A percentile compares a stretch with the other conserved stretches of the same genome.
Evolutionary conservation across 2,329 filamentous ascomycete species (phyloP).

Genomic region (Penicillium corylophilum): DNA sequence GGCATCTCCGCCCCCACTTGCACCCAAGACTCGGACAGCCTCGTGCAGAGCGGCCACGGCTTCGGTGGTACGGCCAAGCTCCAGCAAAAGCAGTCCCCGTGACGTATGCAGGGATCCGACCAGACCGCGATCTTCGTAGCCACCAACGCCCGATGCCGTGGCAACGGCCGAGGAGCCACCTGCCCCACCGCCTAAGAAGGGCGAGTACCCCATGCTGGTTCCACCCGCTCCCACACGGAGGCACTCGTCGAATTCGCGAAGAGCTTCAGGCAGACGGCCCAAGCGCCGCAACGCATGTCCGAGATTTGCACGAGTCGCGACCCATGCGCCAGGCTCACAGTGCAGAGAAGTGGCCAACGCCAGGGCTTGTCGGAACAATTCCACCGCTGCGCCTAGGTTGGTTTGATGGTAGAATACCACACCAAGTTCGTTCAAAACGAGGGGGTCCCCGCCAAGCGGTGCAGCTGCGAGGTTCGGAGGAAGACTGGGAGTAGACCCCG

Average conservation of each 20-base stretch:
- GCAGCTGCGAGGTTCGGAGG: slow-evolving; percentile 22
- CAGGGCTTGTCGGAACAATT: slow-evolving; percentile 76
- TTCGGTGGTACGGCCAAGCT: slow-evolving; percentile 70
- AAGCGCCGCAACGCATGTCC: slow-evolving; percentile 81
- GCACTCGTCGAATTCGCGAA: slow-evolving; percentile 83
- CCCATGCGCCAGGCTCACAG: slow-evolving; percentile 76
- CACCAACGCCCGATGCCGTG: slow-evolving; percentile 42
- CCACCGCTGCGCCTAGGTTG: slow-evolving; percentile 70
- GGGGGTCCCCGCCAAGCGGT: slow-evolving; percentile 61
- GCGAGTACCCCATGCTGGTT: slow-evolving; percentile 73
- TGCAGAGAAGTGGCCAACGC: slow-evolving; percentile 76
- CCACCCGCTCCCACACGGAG: slow-evolving; percentile 74
- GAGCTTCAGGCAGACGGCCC: slow-evolving; percentile 66
- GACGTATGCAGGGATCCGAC: slow-evolving; percentile 49
- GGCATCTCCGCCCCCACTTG: slow-evolving; percentile 47
- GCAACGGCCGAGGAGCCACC: slow-evolving; percentile 36
- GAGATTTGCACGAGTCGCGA: slow-evolving; percentile 82
- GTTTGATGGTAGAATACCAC: slow-evolving; percentile 94
- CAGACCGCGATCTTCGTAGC: slow-evolving; percentile 49
- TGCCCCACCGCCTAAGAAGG: slow-evolving; percentile 51
- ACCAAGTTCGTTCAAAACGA: slow-evolving; percentile 93
- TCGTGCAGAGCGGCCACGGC: slow-evolving; percentile 83
- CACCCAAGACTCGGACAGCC: slow-evolving; percentile 48
- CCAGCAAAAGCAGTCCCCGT: slow-evolving; percentile 77
- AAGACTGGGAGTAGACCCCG: slow-evolving; percentile 28